These are phyloP conservation scores for Brassica cretica DNA, from an alignment of 345 rosid genomes.

Conservation along the genomic window DNA sequence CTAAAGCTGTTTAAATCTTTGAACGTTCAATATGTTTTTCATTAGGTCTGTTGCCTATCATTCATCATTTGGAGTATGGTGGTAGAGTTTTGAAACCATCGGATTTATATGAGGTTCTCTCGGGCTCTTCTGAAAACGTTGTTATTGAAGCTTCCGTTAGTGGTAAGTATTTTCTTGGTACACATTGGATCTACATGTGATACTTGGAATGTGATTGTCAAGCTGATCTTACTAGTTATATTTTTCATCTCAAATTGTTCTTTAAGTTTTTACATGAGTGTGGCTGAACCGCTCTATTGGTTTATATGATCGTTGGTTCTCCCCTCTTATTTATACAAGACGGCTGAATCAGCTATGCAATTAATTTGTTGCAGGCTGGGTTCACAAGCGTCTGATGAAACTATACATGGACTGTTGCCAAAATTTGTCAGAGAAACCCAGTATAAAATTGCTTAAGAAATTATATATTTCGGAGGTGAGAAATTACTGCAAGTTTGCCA, in stretches of 20 bases:
- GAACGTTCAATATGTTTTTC: constrained; percentile 29
- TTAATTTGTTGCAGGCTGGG: constrained; percentile 68
- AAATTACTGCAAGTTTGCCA: neutral
- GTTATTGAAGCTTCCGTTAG: constrained; percentile 60
- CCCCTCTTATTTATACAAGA: constrained; percentile 4
- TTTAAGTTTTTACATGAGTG: neutral
- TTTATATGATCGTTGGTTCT: constrained; percentile 1
- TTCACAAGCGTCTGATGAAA: constrained; percentile 90
- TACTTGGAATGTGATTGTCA: constrained; percentile 11
- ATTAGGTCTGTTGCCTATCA: constrained; percentile 86
- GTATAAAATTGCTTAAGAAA: constrained; percentile 76
- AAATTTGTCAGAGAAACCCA: constrained; percentile 66
- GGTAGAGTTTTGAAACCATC: constrained; percentile 56
- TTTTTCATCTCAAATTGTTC: constrained; percentile 1
- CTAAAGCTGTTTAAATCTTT: constrained; percentile 17
- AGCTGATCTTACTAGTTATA: neutral
- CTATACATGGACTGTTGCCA: constrained; percentile 77
- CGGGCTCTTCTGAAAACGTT: constrained; percentile 43
- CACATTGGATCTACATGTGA: neutral
- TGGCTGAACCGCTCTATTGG: constrained; percentile 11
- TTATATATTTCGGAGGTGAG: constrained; percentile 83
- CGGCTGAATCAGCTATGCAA: constrained; percentile 3
- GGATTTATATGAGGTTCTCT: constrained; percentile 46
- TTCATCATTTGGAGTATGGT: constrained; percentile 59
- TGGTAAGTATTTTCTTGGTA: constrained; percentile 47